These are phyloP conservation scores for Hirschfeldia incana DNA, from an alignment of 345 rosid species.

Conservation along the genomic window DNA sequence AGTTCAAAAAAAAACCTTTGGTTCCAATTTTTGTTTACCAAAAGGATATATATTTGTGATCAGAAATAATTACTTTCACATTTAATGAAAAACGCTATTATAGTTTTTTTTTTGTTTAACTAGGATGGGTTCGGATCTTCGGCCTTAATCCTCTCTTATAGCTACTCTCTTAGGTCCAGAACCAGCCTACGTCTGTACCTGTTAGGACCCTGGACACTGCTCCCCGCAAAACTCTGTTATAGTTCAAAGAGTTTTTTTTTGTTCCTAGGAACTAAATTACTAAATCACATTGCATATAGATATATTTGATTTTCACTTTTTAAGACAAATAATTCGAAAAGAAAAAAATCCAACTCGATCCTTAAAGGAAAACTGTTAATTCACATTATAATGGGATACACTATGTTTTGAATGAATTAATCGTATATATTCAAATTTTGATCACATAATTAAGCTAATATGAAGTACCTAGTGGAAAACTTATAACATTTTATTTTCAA, in stretches of 20 bases:
- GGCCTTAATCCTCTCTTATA: too few species aligned
- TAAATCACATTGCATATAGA: background rate
- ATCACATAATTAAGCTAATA: background rate
- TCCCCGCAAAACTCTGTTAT: background rate
- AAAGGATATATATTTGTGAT: background rate
- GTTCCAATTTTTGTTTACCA: background rate
- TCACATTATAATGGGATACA: slow-evolving; percentile 3
- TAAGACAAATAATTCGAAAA: background rate
- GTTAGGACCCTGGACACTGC: too few species aligned
- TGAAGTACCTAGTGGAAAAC: background rate
- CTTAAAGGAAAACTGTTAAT: background rate
- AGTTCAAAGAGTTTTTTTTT: background rate
- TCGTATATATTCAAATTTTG: background rate
- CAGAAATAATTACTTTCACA: background rate
- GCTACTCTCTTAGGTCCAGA: too few species aligned
- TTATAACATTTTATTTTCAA: background rate
- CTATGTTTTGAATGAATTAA: background rate
- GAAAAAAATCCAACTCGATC: background rate
- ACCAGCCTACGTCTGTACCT: too few species aligned
- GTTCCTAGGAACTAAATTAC: background rate
- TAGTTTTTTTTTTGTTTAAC: background rate
- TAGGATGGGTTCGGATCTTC: background rate
- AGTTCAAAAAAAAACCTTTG: background rate
- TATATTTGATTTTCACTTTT: background rate
- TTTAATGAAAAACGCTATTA: background rate